Evolutionary conservation across 495 filamentous ascomycete species (phyloP), one percentile per base, ranked within the genome.

Genomic region (Letharia columbiana): DNA sequence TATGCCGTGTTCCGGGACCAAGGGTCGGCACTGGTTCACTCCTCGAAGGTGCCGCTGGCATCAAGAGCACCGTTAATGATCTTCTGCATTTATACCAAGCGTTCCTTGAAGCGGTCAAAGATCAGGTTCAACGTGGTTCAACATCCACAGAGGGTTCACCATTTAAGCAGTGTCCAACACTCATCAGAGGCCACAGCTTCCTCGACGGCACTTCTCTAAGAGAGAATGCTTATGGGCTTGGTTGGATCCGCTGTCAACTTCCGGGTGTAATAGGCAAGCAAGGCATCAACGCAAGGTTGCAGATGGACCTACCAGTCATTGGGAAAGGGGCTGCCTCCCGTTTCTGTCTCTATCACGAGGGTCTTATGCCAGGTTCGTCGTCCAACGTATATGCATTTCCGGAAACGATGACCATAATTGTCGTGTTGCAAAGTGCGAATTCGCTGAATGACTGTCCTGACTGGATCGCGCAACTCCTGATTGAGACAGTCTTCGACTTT

Each of bases 361-460:
- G 74, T 20, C 61, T 45, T 41, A 62, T 65, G 28, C 37, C 66
- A 18, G 72, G 72, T 18, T 68, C 59, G 39, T 68, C 59, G 37
- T 58, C 68, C 4, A 37, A 28, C 37, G 58, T 72, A 23, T 60
- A 60, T 20, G 62, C 75, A 1, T 67, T 76, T n/a, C 74, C 74
- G 10, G 69, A 71, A 31, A 70, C 69, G 10, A 42, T 70, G 17
- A 66, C 68, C 9, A 66, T 65, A 10, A 66, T 75, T 28, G 69
- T 74, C 10, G 69, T 76, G 45, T 62, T 76, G 15, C 67, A 59
- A 15, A 75, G 74, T 56, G 54, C 63, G 8, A 35, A 71, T 39
- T 39, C 72, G 13, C 61, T 72, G 35, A 68, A 65, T 50, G 74
- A 76, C 56, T 63, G 60, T 8, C 62, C 74, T 5, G 74, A 76